Conservation (phyloP, 441 rosid genomes). For the Hura crepitans region DNA sequence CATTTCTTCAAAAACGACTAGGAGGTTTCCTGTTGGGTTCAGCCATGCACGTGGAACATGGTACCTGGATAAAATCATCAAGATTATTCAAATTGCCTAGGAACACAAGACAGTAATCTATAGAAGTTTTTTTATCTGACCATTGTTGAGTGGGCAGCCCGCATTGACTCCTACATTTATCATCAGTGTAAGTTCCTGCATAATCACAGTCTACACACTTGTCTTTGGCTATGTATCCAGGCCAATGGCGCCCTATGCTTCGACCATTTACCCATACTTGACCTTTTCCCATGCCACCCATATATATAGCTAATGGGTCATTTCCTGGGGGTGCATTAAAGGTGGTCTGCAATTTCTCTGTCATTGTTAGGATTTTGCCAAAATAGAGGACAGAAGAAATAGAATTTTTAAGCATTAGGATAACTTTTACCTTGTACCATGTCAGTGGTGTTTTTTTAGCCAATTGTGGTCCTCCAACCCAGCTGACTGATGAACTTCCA, state of each 20-base stretch:
- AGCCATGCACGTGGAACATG: constrained; percentile 93
- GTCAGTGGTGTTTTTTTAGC: constrained; percentile 71
- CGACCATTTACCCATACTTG: constrained; percentile 88
- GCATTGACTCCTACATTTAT: constrained; percentile 66
- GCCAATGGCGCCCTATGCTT: constrained; percentile 91
- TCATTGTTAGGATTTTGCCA: neutral
- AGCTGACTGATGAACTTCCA: constrained; percentile 70
- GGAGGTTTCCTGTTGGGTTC: constrained; percentile 61
- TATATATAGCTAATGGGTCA: constrained; percentile 77
- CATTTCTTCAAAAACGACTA: constrained; percentile 92
- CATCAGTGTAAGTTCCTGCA: constrained; percentile 55
- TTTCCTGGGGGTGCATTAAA: constrained; percentile 76
- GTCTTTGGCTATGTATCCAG: constrained; percentile 78
- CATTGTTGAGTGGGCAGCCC: constrained; percentile 90
- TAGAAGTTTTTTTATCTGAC: constrained; percentile 29
- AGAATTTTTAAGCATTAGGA: neutral
- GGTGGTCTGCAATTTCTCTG: constrained; percentile 43
- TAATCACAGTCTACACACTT: constrained; percentile 63
- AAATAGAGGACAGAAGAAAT: neutral
- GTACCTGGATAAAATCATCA: constrained; percentile 45
- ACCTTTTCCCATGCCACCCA: constrained; percentile 93
- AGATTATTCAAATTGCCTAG: neutral
- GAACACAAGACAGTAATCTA: neutral
- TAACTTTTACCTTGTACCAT: constrained; percentile 72
- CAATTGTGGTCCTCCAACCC: constrained; percentile 62